Base-by-base conservation (phyloP, 441 rosid species). In the Adansonia madagascariensis region DNA sequence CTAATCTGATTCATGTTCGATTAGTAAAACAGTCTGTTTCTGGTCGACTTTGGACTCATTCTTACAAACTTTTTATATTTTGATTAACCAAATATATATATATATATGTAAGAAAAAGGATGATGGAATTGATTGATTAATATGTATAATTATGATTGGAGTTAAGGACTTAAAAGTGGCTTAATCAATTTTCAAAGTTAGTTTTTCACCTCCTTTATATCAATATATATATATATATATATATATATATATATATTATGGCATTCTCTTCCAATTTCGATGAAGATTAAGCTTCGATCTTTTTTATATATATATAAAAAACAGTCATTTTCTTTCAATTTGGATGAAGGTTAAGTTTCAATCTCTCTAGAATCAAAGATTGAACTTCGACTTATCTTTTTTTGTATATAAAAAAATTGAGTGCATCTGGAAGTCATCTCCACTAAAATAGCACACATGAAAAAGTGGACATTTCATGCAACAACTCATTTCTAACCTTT, bases 401-500 rank as follows among this genome's bases (percentile, higher is more conserved):
- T 27, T 27, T 27, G 31, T 27, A 27, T 27, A 27, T 27, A 2
- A 27, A 27, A 27, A 27, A 27, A 2, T 27, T 27, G 31, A 27
- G 1, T 27, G 31, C 31, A 27, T 27, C 31, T 27, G 31, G 31
- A 27, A 27, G 31, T 60, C 8, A 17, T 39, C 56, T 71, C 80
- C 82, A 79, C 81, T 57, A 49, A 22, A 71, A 50, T 57, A 47
- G 14, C 80, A 70, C 73, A 47, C 75, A n/a, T 24, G 9, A 8
- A 15, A 8, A 43, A 66, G 81, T 78, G 80, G 78, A 43, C 81
- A 78, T 0, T 59, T 77, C 61, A 74, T 72, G 39, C 70, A 57
- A 27, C 3, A 43, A 73, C 44, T 76, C 76, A 85, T 82, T 82
- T 76, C 79, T 52, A 49, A 35, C 27, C 66, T 49, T 78, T 68